Conservation (phyloP, 2,329 filamentous ascomycete genomes). For the Ophiognomonia clavigignenti-juglandacearum region DNA sequence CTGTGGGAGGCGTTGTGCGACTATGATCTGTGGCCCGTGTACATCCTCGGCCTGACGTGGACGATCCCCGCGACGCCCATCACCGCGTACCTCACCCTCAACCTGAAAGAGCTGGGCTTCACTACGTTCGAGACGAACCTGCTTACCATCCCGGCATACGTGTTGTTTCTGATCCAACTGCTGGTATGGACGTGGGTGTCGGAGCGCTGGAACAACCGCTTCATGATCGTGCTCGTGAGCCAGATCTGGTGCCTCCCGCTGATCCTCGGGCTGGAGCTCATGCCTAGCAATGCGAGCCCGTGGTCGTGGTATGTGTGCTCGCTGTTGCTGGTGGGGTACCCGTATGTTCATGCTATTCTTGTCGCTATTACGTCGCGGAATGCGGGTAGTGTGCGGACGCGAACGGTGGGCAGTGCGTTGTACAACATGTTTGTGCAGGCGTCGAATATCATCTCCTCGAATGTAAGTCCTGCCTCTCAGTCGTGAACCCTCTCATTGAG, state of each 20-base stretch:
- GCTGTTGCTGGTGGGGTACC: conserved; percentile 40
- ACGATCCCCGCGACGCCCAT: conserved; percentile 27
- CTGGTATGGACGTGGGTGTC: conserved; percentile 43
- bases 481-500: too few species aligned
- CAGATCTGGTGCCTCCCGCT: conserved; percentile 50
- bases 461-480: conserved; percentile 22
- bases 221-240: conserved; percentile 35
- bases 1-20: conserved; percentile 17
- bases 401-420: conserved; percentile 55
- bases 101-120: conserved; percentile 16
- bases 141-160: conserved; percentile 29
- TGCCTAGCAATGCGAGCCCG: conserved; percentile 27
- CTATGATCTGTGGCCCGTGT: conserved; percentile 18
- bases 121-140: conserved; percentile 20
- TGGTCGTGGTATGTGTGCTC: conserved; percentile 44
- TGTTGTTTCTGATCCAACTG: conserved; percentile 39
- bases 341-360: conserved; percentile 35
- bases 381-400: conserved; percentile 55
- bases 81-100: conserved; percentile 15
- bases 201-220: conserved; percentile 38
- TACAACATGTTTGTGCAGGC: conserved; percentile 55
- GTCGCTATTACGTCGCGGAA: conserved; percentile 59
- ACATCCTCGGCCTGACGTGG: conserved; percentile 30
- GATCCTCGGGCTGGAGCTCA: conserved; percentile 38
- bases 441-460: conserved; percentile 36